Percentiles rank a stretch among this genome's conserved stretches.
These are phyloP conservation scores for Paraphaeosphaeria sporulosa DNA, from an alignment of 2,329 filamentous ascomycete genomes.

Conservation along the genomic window DNA sequence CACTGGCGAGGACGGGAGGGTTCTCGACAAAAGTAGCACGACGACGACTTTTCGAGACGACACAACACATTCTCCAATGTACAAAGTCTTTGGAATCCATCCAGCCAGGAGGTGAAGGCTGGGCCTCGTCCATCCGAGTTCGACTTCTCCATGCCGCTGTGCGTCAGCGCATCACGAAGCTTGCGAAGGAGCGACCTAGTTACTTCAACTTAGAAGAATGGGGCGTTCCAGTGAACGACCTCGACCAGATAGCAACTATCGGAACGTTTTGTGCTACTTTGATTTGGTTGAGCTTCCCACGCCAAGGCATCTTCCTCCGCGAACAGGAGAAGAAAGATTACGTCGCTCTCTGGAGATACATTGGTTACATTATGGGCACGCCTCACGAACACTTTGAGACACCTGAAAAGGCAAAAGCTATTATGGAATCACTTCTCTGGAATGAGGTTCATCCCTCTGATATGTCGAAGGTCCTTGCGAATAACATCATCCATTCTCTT, in stretches of 20 bases:
- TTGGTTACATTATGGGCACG: slow-evolving; percentile 74
- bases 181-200: slow-evolving; percentile 62
- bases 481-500: slow-evolving; percentile 77
- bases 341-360: slow-evolving; percentile 77
- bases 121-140: slow-evolving; percentile 70
- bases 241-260: slow-evolving; percentile 77
- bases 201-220: slow-evolving; percentile 68
- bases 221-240: slow-evolving; percentile 76
- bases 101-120: slow-evolving; percentile 72
- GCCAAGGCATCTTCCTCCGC: slow-evolving; percentile 73
- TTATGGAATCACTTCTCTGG: slow-evolving; percentile 73
- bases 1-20: slow-evolving; percentile 75
- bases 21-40: slow-evolving; percentile 73
- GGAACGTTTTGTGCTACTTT: slow-evolving; percentile 72
- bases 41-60: slow-evolving; percentile 73
- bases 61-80: slow-evolving; percentile 77
- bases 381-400: slow-evolving; percentile 68
- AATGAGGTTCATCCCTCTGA: slow-evolving; percentile 72
- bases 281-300: slow-evolving; percentile 73
- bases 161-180: slow-evolving; percentile 68
- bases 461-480: slow-evolving; percentile 70
- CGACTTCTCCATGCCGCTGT: slow-evolving; percentile 74
- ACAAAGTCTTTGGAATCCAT: slow-evolving; percentile 70
- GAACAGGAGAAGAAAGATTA: slow-evolving; percentile 72
- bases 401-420: slow-evolving; percentile 62